Conservation (phyloP, 768 basidiomycete genomes). For the Boletus tomentosulus region DNA sequence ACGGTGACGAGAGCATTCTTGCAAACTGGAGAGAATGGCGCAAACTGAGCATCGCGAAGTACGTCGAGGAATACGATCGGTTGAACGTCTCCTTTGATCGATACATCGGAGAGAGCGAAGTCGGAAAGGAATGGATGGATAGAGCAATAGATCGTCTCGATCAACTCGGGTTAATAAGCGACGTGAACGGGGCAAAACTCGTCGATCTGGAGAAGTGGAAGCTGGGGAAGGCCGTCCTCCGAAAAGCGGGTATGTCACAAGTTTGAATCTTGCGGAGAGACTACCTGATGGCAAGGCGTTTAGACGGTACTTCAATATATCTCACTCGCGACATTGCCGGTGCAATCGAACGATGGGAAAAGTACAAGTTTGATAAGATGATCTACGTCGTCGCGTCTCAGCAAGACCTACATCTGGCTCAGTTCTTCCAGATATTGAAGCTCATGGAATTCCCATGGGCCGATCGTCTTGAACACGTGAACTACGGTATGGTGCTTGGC, state of each 20-base stretch:
- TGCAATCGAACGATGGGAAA: slow-evolving; percentile 87
- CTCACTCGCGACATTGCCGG: slow-evolving; percentile 94
- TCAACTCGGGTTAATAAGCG: slow-evolving; percentile 69
- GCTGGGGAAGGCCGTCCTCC: slow-evolving; percentile 83
- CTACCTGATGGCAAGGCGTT: not conserved
- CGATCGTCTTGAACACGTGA: slow-evolving; percentile 76
- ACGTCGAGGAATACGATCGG: slow-evolving; percentile 80
- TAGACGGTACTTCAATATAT: slow-evolving; percentile 93
- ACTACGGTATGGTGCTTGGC: slow-evolving; percentile 87
- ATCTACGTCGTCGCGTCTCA: slow-evolving; percentile 89
- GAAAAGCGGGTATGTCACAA: slow-evolving; percentile 65
- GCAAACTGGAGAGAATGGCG: slow-evolving; percentile 93
- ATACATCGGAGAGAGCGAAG: slow-evolving; percentile 87
- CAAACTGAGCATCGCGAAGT: slow-evolving; percentile 84
- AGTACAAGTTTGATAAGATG: slow-evolving; percentile 90
- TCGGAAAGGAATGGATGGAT: slow-evolving; percentile 69
- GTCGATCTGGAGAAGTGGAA: slow-evolving; percentile 89
- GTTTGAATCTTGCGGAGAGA: too few species aligned
- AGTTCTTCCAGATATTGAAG: slow-evolving; percentile 91
- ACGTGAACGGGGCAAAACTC: slow-evolving; percentile 76
- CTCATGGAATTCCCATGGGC: slow-evolving; percentile 92
- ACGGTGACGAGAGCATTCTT: slow-evolving; percentile 81
- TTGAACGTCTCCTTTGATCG: slow-evolving; percentile 90
- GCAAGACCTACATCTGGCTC: slow-evolving; percentile 82
- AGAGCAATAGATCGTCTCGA: slow-evolving; percentile 65